These are phyloP conservation scores for Poronia punctata DNA, from an alignment of 495 filamentous ascomycete genomes.

Conservation along the genomic window DNA sequence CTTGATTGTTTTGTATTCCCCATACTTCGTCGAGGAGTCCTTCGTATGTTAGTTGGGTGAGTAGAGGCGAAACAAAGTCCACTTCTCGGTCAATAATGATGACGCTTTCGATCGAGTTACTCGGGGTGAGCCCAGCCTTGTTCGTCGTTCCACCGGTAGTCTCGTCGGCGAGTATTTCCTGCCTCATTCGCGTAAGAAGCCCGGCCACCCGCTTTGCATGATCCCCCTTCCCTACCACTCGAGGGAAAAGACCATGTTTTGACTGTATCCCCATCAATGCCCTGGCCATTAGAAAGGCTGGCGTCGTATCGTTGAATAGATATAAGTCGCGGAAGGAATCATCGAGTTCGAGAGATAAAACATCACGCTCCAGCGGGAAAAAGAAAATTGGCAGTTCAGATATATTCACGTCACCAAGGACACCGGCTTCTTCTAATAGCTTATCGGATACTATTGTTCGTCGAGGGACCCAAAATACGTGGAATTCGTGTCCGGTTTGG, in stretches of 20 bases:
- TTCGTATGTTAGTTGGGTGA: slow-evolving; percentile 96
- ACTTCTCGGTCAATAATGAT: slow-evolving; percentile 95
- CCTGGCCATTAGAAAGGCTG: slow-evolving; percentile 76
- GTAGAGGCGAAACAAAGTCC: slow-evolving; percentile 81
- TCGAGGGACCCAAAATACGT: slow-evolving; percentile 86
- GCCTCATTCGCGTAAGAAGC: slow-evolving; percentile 85
- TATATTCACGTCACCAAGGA: slow-evolving; percentile 86
- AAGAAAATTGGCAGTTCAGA: slow-evolving; percentile 82
- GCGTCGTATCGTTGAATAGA: slow-evolving; percentile 83
- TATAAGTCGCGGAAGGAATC: slow-evolving; percentile 82
- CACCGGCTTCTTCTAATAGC: slow-evolving; percentile 86
- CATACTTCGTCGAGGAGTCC: slow-evolving; percentile 93
- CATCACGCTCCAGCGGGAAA: slow-evolving; percentile 81
- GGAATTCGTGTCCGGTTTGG: slow-evolving; percentile 88
- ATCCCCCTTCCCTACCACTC: slow-evolving; percentile 94
- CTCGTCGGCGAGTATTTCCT: slow-evolving; percentile 77
- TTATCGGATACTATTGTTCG: slow-evolving; percentile 87
- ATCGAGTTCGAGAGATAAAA: slow-evolving; percentile 85
- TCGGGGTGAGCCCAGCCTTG: slow-evolving; percentile 72
- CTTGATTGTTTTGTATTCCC: slow-evolving; percentile 79
- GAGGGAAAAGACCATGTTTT: slow-evolving; percentile 85
- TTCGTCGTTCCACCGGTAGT: slow-evolving; percentile 51
- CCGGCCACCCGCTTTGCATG: slow-evolving; percentile 84
- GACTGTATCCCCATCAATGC: slow-evolving; percentile 95
- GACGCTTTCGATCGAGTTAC: slow-evolving; percentile 75